Percentiles rank a stretch among this genome's conserved stretches.
Conservation (phyloP, 257 asterid species). For the Ligustrum vulgare region DNA sequence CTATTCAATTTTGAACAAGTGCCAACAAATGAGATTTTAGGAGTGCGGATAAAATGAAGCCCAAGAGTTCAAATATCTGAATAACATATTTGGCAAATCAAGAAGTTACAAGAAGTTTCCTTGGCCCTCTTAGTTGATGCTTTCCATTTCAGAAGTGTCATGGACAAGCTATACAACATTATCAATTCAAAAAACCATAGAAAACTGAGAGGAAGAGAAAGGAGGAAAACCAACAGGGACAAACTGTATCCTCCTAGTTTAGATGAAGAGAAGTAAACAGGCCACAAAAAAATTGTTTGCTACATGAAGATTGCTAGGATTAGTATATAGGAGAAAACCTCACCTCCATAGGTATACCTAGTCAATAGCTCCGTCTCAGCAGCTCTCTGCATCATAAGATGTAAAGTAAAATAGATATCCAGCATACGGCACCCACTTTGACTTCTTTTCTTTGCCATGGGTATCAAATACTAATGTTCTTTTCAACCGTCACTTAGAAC, state of each 20-base stretch:
- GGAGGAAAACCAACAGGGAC: not conserved
- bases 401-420: not conserved
- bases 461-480: not conserved
- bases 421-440: not conserved
- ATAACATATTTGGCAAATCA: not conserved
- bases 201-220: not conserved
- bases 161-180: not conserved
- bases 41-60: not conserved
- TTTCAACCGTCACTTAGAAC: not conserved
- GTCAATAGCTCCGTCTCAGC: conserved; percentile 91
- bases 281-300: not conserved
- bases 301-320: not conserved
- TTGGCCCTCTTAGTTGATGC: not conserved
- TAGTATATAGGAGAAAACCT: conserved; percentile 12
- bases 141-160: not conserved
- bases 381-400: conserved; percentile 66
- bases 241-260: not conserved
- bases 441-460: conserved; percentile 1
- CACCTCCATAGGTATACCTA: conserved; percentile 93
- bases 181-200: not conserved
- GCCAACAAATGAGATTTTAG: not conserved
- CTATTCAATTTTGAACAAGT: not conserved
- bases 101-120: not conserved
- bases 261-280: not conserved
- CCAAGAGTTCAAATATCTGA: not conserved